Evolutionary conservation across 1,284 basidiomycete species (phyloP), one percentile per base, ranked within the genome.

Genomic region (Cystobasidiaceae sp.): DNA sequence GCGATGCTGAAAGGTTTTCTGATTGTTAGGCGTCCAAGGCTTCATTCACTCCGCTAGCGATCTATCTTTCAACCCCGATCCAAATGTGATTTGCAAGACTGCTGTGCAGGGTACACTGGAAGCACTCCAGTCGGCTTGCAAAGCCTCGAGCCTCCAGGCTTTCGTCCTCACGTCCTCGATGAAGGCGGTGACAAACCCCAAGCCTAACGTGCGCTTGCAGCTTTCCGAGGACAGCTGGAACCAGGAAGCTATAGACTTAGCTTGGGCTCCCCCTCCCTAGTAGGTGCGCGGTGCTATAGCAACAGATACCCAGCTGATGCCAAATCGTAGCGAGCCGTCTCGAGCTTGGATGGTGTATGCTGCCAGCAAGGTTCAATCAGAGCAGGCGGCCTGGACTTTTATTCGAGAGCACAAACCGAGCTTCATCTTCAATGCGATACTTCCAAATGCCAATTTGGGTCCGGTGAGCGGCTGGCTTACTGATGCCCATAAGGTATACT

Each of bases 151-250:
- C 27, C 27, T 65, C 49, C 57, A 68, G 50, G 44, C 59, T 11
- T 64, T 68, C 30, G 67, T 68, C 25, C 49, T 64, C 48, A 68
- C 67, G 9, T 64, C 61, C 2, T 68, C 67, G 0, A 25, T 56
- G 27, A 46, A 32, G 11, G 60, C 67, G 1, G 50, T 50, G 11
- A 32, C 28, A 23, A 33, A 33, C 7, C n/a, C 51, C n/a, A 11
- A 39, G 41, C 27, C 37, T 17, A 46, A 56, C 51, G 30, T 17
- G 45, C n/a, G 39, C 21, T 27, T 54, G 19, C 30, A 48, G 13
- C n/a, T 60, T 6, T 13, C 32, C 17, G 33, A 34, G 19, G 32
- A 28, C 21, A 61, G 37, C 23, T 57, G 62, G 58, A 68, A 68
- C 46, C 51, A 61, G 28, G 25, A 48, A 28, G 45, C 13, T 11